These are phyloP conservation scores for Dactylellina cionopaga DNA, from an alignment of 2,329 filamentous ascomycete genomes.

Conservation along the genomic window DNA sequence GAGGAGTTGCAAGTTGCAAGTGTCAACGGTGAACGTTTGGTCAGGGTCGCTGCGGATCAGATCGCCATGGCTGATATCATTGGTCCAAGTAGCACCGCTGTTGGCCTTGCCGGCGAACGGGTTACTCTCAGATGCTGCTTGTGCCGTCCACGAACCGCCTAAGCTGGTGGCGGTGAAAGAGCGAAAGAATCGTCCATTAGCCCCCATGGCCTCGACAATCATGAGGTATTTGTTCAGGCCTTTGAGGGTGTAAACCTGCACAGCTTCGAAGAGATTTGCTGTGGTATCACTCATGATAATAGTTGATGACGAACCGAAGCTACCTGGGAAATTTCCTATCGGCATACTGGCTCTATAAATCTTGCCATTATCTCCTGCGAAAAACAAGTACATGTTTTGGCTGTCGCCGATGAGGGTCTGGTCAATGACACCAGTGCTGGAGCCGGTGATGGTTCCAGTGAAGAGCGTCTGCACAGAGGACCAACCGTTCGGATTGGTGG, in stretches of 20 bases:
- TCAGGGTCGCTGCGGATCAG: slow-evolving; percentile 68
- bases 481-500: slow-evolving; percentile 70
- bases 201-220: slow-evolving; percentile 72
- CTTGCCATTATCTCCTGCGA: slow-evolving; percentile 72
- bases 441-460: slow-evolving; percentile 66
- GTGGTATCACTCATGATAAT: slow-evolving; percentile 66
- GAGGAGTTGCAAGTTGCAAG: slow-evolving; percentile 72
- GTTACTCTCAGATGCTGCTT: no score
- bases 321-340: slow-evolving; percentile 70
- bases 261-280: slow-evolving; percentile 72
- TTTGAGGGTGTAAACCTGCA: slow-evolving; percentile 72
- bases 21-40: slow-evolving; percentile 71
- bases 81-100: slow-evolving; percentile 72
- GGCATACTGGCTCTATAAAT: slow-evolving; percentile 74
- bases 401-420: slow-evolving; percentile 72
- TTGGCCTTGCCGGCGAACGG: slow-evolving; percentile 75
- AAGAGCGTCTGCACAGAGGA: slow-evolving; percentile 67
- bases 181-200: slow-evolving; percentile 71
- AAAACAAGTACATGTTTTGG: slow-evolving; percentile 74
- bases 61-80: slow-evolving; percentile 73
- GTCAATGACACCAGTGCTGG: slow-evolving; percentile 69
- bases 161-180: slow-evolving; percentile 72
- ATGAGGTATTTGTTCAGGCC: slow-evolving; percentile 71
- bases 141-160: slow-evolving; percentile 68
- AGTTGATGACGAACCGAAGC: slow-evolving; percentile 67